Base-by-base conservation (phyloP, 1,139 yeast species). In the Geotrichum fermentans region DNA sequence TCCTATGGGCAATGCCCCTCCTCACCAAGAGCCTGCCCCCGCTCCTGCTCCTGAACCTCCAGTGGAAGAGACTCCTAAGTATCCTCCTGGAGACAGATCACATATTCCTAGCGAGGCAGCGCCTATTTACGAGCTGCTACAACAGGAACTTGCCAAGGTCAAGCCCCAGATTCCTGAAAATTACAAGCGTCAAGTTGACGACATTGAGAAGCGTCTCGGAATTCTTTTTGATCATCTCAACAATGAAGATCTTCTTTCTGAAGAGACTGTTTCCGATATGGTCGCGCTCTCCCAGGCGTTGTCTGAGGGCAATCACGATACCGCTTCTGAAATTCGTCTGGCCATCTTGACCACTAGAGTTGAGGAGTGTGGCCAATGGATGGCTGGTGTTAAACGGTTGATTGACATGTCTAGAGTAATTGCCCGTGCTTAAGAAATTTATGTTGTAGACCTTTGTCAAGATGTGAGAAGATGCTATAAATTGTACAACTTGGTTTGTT, bases 351-450 rank as follows among this genome's bases (percentile, higher is more conserved):
- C 89, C 7, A 75, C 78, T 36, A 77, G 79, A 58, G 77, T 83
- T 44, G 80, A 78, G 39, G 96, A 90, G 65, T 80, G 86, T 56
- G 96, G 96, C 11, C 81, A 84, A 59, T 92, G 98, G 98, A 80
- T 87, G 71, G 80, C 87, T 22, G 98, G 98, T 60, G 83, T 92
- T 47, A 88, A 85, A 69, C 79, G 97, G 60, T 75, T 92, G 58
- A 81, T 92, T 55, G 86, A 84, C 54, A 85, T 92, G 81, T 59
- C 64, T 10, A 50, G 60, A 40, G 70, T 67, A n/a, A 61, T 63
- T 24, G 45, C 39, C 29, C 17, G 43, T 6, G 22, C 43, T 29
- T 40, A 40, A 30, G 18, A n/a, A n/a, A n/a, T n/a, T n/a, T n/a
- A n/a, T n/a, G n/a, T n/a, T n/a, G n/a, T n/a, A n/a, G n/a, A n/a